A percentile compares a stretch with the other conserved stretches of the same genome.
phyloP scores from a whole-genome alignment of 371 early-diverging fungal species.

The Mucor indicus region DNA sequence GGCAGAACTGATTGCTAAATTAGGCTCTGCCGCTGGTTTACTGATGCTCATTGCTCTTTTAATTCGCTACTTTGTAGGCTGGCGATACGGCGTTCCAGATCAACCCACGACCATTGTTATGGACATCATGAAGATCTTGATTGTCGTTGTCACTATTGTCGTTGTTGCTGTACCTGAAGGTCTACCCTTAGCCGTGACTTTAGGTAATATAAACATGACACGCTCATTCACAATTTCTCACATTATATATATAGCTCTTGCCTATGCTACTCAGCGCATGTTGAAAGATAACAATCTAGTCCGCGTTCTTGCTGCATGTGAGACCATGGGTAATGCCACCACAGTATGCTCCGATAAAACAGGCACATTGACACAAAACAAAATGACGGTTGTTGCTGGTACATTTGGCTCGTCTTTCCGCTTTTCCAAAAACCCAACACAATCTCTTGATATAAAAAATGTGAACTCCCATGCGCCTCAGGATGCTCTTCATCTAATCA shows the following conservation, averaged over 20 bases:
- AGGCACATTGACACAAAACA: constrained; percentile 82
- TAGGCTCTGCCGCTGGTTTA: constrained; percentile 65
- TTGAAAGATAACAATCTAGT: constrained; percentile 85
- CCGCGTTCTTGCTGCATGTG: constrained; percentile 79
- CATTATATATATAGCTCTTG: constrained; percentile 52
- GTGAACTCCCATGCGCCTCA: constrained; percentile 23
- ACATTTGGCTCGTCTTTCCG: constrained; percentile 39
- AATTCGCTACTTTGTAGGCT: constrained; percentile 58
- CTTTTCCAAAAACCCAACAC: constrained; percentile 32
- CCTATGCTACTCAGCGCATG: constrained; percentile 72
- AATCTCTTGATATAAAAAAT: constrained; percentile 22
- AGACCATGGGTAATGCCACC: constrained; percentile 92
- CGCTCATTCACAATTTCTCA: not conserved
- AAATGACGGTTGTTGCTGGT: constrained; percentile 78
- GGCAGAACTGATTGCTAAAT: constrained; percentile 71
- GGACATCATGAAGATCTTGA: constrained; percentile 53
- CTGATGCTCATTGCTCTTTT: constrained; percentile 64
- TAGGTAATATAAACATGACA: too few relatives aligned
- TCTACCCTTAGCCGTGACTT: constrained; percentile 67
- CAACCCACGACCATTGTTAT: constrained; percentile 33
- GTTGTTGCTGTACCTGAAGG: constrained; percentile 78
- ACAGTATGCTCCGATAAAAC: constrained; percentile 88
- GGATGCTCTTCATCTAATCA: constrained; percentile 30
- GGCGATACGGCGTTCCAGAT: constrained; percentile 22
- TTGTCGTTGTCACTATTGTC: constrained; percentile 61